Evolutionary conservation across 129 eudicot genomes (phyloP).

Genomic region (Artemisia tridentata): DNA sequence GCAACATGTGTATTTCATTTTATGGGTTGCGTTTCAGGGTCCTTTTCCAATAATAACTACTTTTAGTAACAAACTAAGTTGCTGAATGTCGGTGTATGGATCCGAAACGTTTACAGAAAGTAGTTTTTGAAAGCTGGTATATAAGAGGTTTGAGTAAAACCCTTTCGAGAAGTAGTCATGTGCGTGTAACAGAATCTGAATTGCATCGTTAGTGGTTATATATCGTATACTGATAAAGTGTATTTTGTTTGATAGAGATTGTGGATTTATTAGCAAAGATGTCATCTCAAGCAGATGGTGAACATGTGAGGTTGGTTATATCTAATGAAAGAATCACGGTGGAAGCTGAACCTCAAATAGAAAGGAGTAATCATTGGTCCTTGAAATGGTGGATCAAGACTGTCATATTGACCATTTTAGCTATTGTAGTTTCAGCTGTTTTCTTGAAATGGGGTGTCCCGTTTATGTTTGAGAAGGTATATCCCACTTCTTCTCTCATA

Average conservation of each 20-base stretch:
- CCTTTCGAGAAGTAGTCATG: too few relatives aligned
- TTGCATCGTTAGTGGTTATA: background rate
- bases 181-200: background rate
- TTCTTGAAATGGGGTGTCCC: slow-evolving; percentile 89
- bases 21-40: slow-evolving; percentile 11
- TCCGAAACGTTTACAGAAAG: background rate
- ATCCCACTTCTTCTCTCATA: background rate
- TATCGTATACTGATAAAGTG: slow-evolving; percentile 13
- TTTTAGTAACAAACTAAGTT: background rate
- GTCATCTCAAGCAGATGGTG: slow-evolving; percentile 47
- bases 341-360: slow-evolving; percentile 50
- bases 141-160: too few relatives aligned
- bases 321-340: slow-evolving; percentile 39
- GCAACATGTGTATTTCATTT: background rate
- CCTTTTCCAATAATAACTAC: background rate
- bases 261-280: slow-evolving; percentile 38
- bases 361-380: slow-evolving; percentile 30
- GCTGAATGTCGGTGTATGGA: background rate
- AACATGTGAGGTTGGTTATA: slow-evolving; percentile 72
- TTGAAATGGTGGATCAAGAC: slow-evolving; percentile 75
- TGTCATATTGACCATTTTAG: slow-evolving; percentile 40
- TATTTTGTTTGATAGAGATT: slow-evolving; percentile 31
- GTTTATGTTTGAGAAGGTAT: slow-evolving; percentile 84
- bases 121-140: slow-evolving; percentile 8
- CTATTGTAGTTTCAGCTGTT: slow-evolving; percentile 36